These are phyloP conservation scores for Fomitopsis pinicola DNA, from an alignment of 1,284 basidiomycete species.

Conservation along the genomic window DNA sequence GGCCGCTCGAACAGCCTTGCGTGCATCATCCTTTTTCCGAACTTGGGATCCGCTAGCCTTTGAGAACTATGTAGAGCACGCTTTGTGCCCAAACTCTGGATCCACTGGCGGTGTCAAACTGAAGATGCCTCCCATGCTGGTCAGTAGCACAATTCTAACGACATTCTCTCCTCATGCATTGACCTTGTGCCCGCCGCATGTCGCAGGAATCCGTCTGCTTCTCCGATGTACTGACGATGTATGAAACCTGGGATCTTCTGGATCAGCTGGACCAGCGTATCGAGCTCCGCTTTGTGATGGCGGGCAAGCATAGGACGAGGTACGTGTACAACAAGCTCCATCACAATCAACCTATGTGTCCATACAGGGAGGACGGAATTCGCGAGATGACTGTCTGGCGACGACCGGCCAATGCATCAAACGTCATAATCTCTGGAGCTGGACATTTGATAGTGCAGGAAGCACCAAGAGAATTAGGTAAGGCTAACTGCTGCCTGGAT, in stretches of 20 bases:
- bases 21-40: conserved; percentile 62
- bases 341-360: neutral
- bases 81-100: conserved; percentile 37
- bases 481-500: neutral
- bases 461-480: conserved; percentile 20
- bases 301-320: conserved; percentile 24
- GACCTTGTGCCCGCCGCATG: neutral
- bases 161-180: neutral
- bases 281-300: conserved; percentile 51
- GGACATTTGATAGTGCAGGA: conserved; percentile 47
- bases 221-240: conserved; percentile 10
- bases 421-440: conserved; percentile 45
- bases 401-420: conserved; percentile 51
- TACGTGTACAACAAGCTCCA: neutral
- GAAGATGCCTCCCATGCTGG: conserved; percentile 56
- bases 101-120: conserved; percentile 37
- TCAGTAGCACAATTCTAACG: conserved; percentile 7
- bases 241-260: conserved; percentile 44
- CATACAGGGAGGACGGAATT: conserved; percentile 29
- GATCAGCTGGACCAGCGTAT: conserved; percentile 43
- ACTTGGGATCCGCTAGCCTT: conserved; percentile 72
- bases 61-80: conserved; percentile 64
- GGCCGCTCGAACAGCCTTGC: conserved; percentile 55
- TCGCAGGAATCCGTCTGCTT: too few species aligned
- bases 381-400: conserved; percentile 51